A percentile compares a stretch with the other conserved stretches of the same genome.
These are phyloP conservation scores for Sphagnum fallax DNA, from an alignment of 228 moss, liverwort and hornwort genomes.

Conservation along the genomic window DNA sequence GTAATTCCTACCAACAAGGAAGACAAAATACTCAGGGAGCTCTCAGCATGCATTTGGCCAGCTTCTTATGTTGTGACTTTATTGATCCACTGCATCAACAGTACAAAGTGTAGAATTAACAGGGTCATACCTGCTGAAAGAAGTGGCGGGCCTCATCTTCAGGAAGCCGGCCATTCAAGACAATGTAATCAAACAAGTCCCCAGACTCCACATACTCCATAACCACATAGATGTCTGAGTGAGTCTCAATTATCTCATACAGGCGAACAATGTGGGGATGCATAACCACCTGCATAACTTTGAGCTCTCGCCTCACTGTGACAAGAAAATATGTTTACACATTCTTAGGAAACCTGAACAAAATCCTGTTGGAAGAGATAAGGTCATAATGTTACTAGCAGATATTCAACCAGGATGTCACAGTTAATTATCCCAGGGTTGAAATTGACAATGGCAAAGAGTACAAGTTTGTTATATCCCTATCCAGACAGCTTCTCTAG, in stretches of 20 bases:
- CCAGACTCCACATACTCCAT: slow-evolving; percentile 90
- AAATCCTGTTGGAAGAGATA: neutral
- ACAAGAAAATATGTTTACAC: slow-evolving; percentile 1
- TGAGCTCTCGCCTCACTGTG: slow-evolving; percentile 79
- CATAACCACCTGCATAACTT: slow-evolving; percentile 73
- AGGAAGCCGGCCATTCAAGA: slow-evolving; percentile 63
- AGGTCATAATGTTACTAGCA: neutral
- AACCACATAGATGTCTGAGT: slow-evolving; percentile 67
- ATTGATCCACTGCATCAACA: neutral
- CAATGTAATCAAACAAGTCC: slow-evolving; percentile 82
- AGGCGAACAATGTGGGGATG: slow-evolving; percentile 91
- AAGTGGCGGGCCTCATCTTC: slow-evolving; percentile 82
- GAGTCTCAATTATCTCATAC: slow-evolving; percentile 83
- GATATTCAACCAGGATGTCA: neutral
- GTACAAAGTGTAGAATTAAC: neutral
- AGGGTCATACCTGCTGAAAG: slow-evolving; percentile 65
- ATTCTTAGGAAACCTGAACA: neutral
- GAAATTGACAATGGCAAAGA: neutral
- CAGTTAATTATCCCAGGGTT: neutral
- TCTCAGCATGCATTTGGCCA: neutral
- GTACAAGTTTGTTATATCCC: neutral
- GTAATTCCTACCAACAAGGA: neutral
- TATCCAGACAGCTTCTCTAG: too few relatives aligned
- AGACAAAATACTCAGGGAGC: neutral
- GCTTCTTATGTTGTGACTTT: neutral